phyloP scores from a whole-genome alignment of 108 stramenopile genomes.

The Skeletonema potamos region DNA sequence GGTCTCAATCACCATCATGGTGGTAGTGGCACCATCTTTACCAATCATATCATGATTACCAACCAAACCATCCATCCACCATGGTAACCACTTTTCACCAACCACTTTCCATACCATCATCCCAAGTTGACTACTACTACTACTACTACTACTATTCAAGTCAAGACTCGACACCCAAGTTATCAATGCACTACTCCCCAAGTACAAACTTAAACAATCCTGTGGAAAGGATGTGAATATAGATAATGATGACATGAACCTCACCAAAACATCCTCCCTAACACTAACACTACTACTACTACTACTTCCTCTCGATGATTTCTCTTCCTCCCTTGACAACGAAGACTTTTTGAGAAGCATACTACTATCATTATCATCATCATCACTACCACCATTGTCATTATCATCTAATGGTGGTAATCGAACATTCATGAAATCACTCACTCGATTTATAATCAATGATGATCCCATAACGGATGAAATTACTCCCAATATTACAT shows the following conservation, averaged over 20 bases:
- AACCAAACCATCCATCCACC: constrained; percentile 4
- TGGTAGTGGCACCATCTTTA: not conserved
- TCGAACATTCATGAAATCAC: constrained; percentile 4
- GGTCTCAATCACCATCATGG: not conserved
- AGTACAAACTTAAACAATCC: constrained; percentile 6
- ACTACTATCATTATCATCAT: not conserved
- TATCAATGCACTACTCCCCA: not conserved
- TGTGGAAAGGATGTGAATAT: constrained; percentile 3
- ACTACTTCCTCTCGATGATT: not conserved
- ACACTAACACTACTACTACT: too few relatives aligned
- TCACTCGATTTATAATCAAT: not conserved
- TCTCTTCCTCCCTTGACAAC: not conserved
- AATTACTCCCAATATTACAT: not conserved
- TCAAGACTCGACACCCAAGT: not conserved
- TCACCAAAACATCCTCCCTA: not conserved
- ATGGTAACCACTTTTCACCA: not conserved
- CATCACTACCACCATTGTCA: not conserved
- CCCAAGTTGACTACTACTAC: too few relatives aligned
- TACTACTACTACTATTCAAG: not conserved
- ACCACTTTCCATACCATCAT: not conserved
- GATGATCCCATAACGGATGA: not conserved
- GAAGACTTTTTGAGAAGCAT: too few relatives aligned
- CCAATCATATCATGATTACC: not conserved
- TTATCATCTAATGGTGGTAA: constrained; percentile 19
- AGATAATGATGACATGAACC: not conserved